A percentile compares a stretch with the other conserved stretches of the same genome.
Conservation (phyloP, 148 eudicot genomes). For the Persicaria tinctoria region DNA sequence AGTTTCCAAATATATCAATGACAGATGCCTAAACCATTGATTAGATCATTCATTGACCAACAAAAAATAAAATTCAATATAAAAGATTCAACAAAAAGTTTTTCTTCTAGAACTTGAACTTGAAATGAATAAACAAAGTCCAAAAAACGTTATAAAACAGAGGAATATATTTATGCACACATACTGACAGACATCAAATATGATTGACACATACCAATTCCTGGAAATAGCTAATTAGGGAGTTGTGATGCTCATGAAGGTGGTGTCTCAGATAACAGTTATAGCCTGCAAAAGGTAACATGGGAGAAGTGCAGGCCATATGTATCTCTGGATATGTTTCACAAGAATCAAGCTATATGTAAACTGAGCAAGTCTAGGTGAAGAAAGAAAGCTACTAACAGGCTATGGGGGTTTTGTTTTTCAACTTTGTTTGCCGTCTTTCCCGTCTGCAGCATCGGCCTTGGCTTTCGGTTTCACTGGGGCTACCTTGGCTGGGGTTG, state of each 20-base stretch:
- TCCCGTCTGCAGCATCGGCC: constrained; percentile 10
- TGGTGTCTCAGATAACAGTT: neutral
- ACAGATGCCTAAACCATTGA: no score
- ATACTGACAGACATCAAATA: neutral
- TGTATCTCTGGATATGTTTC: neutral
- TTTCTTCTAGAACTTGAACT: no score
- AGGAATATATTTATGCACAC: neutral
- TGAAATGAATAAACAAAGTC: neutral
- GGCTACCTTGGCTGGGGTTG: constrained; percentile 62
- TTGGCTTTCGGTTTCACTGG: constrained; percentile 34
- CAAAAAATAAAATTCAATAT: no score
- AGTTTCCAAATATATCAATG: no score
- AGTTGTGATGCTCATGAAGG: neutral
- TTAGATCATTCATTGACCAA: no score
- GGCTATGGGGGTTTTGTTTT: neutral
- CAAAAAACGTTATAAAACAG: neutral
- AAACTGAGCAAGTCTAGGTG: neutral
- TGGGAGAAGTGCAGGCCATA: neutral
- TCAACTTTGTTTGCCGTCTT: constrained; percentile 6
- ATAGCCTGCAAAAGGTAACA: neutral
- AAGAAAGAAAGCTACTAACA: neutral
- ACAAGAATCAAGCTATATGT: neutral
- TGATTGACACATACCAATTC: neutral
- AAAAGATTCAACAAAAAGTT: no score
- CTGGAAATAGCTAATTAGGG: neutral